Conservation (phyloP, 2,329 filamentous ascomycete genomes). For the Orbilia quercus region DNA sequence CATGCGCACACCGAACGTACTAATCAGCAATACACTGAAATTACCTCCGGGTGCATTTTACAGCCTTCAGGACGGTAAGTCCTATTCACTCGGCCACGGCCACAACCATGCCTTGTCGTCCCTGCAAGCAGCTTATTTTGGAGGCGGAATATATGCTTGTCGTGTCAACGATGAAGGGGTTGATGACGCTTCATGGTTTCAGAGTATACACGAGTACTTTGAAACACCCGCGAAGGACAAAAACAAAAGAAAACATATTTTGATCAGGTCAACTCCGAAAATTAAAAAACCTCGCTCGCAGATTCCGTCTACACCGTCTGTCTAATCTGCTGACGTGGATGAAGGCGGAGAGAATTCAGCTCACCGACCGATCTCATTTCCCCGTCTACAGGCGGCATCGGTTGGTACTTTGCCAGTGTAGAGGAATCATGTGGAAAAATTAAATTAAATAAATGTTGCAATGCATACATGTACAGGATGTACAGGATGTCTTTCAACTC, state of each 20-base stretch:
- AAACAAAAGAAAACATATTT: slow-evolving; percentile 9
- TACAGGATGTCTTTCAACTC: slow-evolving; percentile 10
- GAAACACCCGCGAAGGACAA: slow-evolving; percentile 40
- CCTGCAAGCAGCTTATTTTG: slow-evolving; percentile 31
- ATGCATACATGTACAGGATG: slow-evolving; percentile 27
- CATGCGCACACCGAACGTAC: too few relatives aligned
- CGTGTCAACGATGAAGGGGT: slow-evolving; percentile 17
- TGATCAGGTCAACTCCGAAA: slow-evolving; percentile 2
- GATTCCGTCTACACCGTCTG: too few relatives aligned
- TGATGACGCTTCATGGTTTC: slow-evolving; percentile 51
- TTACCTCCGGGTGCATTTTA: too few relatives aligned
- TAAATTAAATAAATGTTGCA: background rate
- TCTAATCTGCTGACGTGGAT: slow-evolving; percentile 13
- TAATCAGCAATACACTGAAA: too few relatives aligned
- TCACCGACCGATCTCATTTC: slow-evolving; percentile 8
- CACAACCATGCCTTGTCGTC: slow-evolving; percentile 25
- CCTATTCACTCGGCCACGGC: slow-evolving; percentile 6
- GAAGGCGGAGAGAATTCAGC: slow-evolving; percentile 1
- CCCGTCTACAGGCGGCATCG: slow-evolving; percentile 30
- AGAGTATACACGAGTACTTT: slow-evolving; percentile 31
- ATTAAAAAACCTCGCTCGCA: background rate
- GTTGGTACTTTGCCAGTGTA: slow-evolving; percentile 21
- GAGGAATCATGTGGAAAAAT: slow-evolving; percentile 14
- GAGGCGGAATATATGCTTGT: slow-evolving; percentile 37
- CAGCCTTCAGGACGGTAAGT: background rate